Conservation (phyloP, 768 basidiomycete species). For the Leccinum arenicola region DNA sequence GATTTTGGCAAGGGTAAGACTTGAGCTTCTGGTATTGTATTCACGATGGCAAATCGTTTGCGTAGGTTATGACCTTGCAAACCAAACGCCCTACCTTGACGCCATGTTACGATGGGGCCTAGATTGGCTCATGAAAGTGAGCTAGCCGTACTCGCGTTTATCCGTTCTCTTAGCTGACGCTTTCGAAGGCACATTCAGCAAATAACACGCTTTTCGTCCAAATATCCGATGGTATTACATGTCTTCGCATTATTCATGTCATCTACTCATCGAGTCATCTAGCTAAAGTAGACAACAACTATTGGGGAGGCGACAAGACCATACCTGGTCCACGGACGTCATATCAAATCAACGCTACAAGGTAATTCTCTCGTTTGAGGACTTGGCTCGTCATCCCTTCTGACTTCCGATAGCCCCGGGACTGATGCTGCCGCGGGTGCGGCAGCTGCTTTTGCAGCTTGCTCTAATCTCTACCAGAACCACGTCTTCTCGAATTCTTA, state of each 20-base stretch:
- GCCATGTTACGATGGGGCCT: slow-evolving; percentile 87
- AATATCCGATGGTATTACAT: slow-evolving; percentile 57
- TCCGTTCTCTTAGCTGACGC: neutral
- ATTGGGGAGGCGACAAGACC: slow-evolving; percentile 85
- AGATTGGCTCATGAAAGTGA: slow-evolving; percentile 87
- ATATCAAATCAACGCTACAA: slow-evolving; percentile 73
- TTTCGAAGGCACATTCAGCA: slow-evolving; percentile 70
- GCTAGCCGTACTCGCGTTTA: slow-evolving; percentile 7
- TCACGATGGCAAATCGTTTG: neutral
- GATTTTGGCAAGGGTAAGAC: slow-evolving; percentile 72
- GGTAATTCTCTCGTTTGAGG: slow-evolving; percentile 25
- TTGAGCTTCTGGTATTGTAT: neutral
- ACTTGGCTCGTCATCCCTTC: neutral
- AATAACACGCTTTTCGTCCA: slow-evolving; percentile 73
- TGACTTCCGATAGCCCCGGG: slow-evolving; percentile 52
- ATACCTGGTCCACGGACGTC: slow-evolving; percentile 76
- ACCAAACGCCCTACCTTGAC: slow-evolving; percentile 91
- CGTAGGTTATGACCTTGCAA: slow-evolving; percentile 76
- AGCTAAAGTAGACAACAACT: slow-evolving; percentile 67
- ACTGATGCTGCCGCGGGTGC: slow-evolving; percentile 86
- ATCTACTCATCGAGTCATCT: slow-evolving; percentile 5
- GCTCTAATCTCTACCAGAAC: slow-evolving; percentile 75
- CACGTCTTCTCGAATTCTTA: slow-evolving; percentile 52
- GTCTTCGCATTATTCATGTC: neutral
- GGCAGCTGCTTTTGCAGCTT: slow-evolving; percentile 85